A percentile compares a stretch with the other conserved stretches of the same genome.
Conservation (phyloP, 179 eudicot species). For the Beta corolliflora region DNA sequence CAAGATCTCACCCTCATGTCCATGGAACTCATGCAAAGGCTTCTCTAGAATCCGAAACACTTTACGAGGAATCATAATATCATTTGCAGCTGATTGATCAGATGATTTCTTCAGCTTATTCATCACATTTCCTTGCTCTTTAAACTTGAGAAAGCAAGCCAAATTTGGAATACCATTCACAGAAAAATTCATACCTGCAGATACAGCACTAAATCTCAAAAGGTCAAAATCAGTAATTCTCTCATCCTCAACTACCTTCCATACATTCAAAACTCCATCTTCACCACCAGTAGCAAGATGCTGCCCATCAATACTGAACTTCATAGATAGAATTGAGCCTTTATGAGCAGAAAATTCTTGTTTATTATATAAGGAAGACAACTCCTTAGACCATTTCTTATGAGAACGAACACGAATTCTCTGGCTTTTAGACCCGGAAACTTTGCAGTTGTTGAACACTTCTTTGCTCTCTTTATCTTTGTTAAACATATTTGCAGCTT, state of each 20-base stretch:
- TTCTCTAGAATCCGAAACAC: conserved; percentile 59
- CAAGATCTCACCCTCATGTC: conserved; percentile 73
- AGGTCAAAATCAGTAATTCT: conserved; percentile 34
- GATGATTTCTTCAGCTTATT: conserved; percentile 52
- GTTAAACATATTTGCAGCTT: conserved; percentile 36
- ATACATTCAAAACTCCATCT: conserved; percentile 66
- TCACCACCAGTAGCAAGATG: conserved; percentile 80
- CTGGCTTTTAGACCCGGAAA: conserved; percentile 31
- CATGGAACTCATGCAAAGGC: conserved; percentile 69
- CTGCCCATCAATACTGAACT: conserved; percentile 78
- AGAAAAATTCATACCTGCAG: conserved; percentile 56
- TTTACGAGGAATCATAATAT: conserved; percentile 73
- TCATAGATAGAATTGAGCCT: conserved; percentile 70
- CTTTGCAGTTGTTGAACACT: conserved; percentile 16
- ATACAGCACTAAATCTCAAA: conserved; percentile 41
- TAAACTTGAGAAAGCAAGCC: conserved; percentile 47
- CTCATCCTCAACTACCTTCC: conserved; percentile 72
- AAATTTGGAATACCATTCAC: conserved; percentile 50
- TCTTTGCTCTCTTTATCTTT: conserved; percentile 34
- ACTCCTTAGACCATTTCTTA: conserved; percentile 62
- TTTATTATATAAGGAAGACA: conserved; percentile 55
- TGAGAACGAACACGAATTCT: conserved; percentile 52
- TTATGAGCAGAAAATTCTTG: conserved; percentile 75
- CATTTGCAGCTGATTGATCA: conserved; percentile 48
- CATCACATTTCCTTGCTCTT: conserved; percentile 43